phyloP scores from a whole-genome alignment of 2,329 filamentous ascomycete species.

The Fusarium marasasianum region DNA sequence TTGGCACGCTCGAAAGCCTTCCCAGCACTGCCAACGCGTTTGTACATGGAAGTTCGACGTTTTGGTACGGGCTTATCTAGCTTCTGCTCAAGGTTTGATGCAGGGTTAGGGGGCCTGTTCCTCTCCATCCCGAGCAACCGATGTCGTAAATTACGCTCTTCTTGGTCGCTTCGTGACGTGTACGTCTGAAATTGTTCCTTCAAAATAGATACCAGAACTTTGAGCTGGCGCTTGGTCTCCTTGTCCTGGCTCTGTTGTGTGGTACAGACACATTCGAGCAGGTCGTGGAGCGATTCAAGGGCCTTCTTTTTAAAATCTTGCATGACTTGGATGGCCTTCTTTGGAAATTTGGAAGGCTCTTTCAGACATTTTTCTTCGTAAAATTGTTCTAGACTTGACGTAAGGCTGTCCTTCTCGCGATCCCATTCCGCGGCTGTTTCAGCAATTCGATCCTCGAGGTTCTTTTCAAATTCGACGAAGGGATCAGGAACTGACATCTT shows the following conservation, averaged over 20 bases:
- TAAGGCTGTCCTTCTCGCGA: background rate
- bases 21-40: background rate
- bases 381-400: background rate
- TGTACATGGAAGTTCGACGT: background rate
- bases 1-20: background rate
- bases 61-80: background rate
- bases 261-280: background rate
- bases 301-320: background rate
- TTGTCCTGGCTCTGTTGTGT: background rate
- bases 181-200: background rate
- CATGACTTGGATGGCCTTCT: background rate
- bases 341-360: background rate
- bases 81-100: background rate
- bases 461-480: background rate
- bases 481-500: background rate
- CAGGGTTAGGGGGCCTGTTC: background rate
- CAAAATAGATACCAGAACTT: background rate
- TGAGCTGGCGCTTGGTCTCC: background rate
- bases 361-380: background rate
- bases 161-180: background rate
- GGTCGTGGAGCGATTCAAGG: background rate
- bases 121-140: background rate
- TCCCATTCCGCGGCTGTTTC: background rate
- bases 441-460: background rate
- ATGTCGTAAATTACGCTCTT: background rate